Percentiles rank a stretch among this genome's conserved stretches.
Conservation (phyloP, 129 eudicot genomes). For the sunflower (Helianthus annuus) region HanXRQr2.0-SUNRISE NC_035442.2:82848505-82849004, state of each 20-base stretch:
- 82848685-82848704: not conserved
- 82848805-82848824: not conserved
- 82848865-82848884: no score
- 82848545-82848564: not conserved
- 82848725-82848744: no score
- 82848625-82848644: slow-evolving; percentile 10
- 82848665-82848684: slow-evolving; percentile 12
- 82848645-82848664: slow-evolving; percentile 22
- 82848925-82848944: no score
- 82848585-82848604: not conserved
- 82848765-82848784: not conserved
- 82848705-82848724: not conserved
- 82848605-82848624: not conserved
- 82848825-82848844: not conserved
- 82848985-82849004: no score
- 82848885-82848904: no score
- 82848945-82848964: no score
- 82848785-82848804: not conserved
- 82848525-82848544: not conserved
- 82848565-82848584: not conserved
- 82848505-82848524: not conserved
- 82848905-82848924: no score
- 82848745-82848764: slow-evolving; percentile 14
- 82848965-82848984: no score
- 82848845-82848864: no score